Evolutionary conservation across 352 stramenopile species (phyloP).

Genomic region (Phytophthora niederhauseri): DNA sequence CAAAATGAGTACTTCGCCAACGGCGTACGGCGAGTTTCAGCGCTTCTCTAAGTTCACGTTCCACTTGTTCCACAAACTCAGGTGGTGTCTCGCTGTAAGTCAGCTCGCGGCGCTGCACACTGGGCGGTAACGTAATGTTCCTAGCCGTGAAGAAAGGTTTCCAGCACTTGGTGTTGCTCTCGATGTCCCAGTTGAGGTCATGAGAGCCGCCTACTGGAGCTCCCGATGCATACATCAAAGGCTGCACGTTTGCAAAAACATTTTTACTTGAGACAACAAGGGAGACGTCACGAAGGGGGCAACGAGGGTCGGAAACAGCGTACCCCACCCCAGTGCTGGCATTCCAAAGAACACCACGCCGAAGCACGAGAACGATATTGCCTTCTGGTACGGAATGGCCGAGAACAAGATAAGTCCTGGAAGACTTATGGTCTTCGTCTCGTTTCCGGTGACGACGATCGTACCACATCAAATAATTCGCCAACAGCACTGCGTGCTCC

Average conservation of each 20-base stretch:
- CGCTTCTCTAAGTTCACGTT: constrained; percentile 77
- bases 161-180: constrained; percentile 82
- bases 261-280: constrained; percentile 91
- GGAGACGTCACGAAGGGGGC: constrained; percentile 84
- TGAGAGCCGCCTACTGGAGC: constrained; percentile 33
- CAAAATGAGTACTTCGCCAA: constrained; percentile 85
- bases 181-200: constrained; percentile 86
- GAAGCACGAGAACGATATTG: constrained; percentile 89
- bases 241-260: constrained; percentile 91
- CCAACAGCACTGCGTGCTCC: constrained; percentile 93
- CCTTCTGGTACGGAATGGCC: constrained; percentile 86
- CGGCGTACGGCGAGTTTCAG: constrained; percentile 89
- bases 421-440: constrained; percentile 12
- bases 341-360: constrained; percentile 86
- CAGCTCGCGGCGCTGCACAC: constrained; percentile 59
- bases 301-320: constrained; percentile 73
- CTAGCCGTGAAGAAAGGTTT: constrained; percentile 76
- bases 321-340: constrained; percentile 85
- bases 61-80: constrained; percentile 69
- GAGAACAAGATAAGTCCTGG: constrained; percentile 86
- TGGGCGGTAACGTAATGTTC: constrained; percentile 29
- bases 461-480: constrained; percentile 92
- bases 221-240: constrained; percentile 15
- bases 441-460: constrained; percentile 47
- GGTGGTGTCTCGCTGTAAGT: constrained; percentile 62